Evolutionary conservation across 2,329 filamentous ascomycete species (phyloP), one percentile per base, ranked within the genome.

Genomic region (Microcyclosporella mali): DNA sequence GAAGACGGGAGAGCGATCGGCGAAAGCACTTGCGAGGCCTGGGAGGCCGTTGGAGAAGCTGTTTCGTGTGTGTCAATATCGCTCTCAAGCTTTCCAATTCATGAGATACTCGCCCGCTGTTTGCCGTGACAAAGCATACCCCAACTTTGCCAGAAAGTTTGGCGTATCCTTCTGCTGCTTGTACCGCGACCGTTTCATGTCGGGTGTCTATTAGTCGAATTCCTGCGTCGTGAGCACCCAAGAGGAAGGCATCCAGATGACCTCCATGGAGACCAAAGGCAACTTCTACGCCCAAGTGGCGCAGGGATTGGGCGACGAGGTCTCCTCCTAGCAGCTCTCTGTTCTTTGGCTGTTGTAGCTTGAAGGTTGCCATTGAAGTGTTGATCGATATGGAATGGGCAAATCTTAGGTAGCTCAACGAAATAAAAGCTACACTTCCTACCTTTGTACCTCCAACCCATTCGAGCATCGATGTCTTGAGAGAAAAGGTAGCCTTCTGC

Each of bases 211-310:
- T 57, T 2, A 72, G 59, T 4, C 58, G 59, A 35, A 72, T 72
- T 10, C 63, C 68, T 11, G 57, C 46, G 16, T 62, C 56, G 3
- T 62, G 59, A 41, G 66, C 69, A 6, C 68, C 70, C 53, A 71
- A 63, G 2, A 73, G 56, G 45, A 73, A 72, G 11, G 70, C 68
- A 56, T 73, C 70, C 1, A 72, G 60, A 49, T 73, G 69, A 7
- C 70, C 69, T 2, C 70, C 70, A 47, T 72, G 70, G 9, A 72
- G 54, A 15, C 70, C 70, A 43, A 73, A 73, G 1, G 67, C 65
- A 14, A 71, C 66, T 14, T 65, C 59, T 2, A 68, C 64, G 6
- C 68, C 69, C 1, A 71, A 54, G 18, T 66, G 58, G 19, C 64
- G 56, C 3, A 73, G 59, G 9, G 59, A 66, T 56, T 73, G 70